A percentile compares a stretch with the other conserved stretches of the same genome.
Evolutionary conservation across 768 basidiomycete species (phyloP).

Genomic region (Hebeloma cylindrosporum): DNA sequence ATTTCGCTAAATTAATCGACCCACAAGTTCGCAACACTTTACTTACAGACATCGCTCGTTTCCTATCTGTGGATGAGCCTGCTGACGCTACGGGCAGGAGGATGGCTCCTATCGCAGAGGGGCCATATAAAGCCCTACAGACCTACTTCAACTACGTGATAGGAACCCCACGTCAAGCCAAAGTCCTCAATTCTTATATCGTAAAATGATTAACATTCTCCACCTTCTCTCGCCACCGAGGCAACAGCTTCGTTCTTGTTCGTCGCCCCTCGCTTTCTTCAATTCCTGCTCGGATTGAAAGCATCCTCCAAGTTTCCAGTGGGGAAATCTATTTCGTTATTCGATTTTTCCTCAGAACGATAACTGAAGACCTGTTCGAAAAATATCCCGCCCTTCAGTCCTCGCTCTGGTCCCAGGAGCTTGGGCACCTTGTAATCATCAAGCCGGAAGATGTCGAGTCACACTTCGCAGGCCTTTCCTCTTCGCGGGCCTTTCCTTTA

Average conservation of each 20-base stretch:
- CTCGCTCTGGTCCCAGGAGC: not conserved
- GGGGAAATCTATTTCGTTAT: not conserved
- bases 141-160: not conserved
- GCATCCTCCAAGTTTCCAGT: constrained; percentile 1
- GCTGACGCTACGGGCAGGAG: not conserved
- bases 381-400: not conserved
- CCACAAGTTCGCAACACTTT: constrained; percentile 11
- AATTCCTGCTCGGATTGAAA: constrained; percentile 1
- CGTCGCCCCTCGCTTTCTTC: not conserved
- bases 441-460: not conserved
- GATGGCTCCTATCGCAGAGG: not conserved
- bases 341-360: constrained; percentile 1
- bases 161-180: not conserved
- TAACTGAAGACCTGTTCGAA: not conserved
- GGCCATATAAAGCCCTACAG: not conserved
- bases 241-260: constrained; percentile 1
- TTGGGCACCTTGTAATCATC: not conserved
- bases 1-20: constrained; percentile 11
- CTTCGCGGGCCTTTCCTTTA: not conserved
- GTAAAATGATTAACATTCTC: not conserved
- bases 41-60: constrained; percentile 8
- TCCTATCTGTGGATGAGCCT: not conserved
- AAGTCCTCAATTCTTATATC: not conserved
- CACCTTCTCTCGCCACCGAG: constrained; percentile 1
- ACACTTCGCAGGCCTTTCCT: constrained; percentile 1